Conservation (phyloP, 352 stramenopile genomes). For the Peronosclerospora sorghi region DNA sequence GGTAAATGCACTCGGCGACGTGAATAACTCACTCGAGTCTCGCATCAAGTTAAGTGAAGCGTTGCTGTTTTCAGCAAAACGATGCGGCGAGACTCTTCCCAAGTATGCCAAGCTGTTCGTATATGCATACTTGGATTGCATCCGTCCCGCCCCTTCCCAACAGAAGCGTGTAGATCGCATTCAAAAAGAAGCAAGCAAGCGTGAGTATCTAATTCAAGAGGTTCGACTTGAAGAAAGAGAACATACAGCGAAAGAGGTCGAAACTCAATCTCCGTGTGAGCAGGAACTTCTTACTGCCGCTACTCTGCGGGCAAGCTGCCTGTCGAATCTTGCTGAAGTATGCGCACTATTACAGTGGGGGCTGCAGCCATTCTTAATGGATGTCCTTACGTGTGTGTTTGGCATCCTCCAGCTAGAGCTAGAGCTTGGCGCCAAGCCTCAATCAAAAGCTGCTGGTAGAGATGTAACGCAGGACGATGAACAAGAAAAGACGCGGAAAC, state of each 20-base stretch:
- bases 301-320: conserved; percentile 69
- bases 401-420: conserved; percentile 72
- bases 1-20: conserved; percentile 36
- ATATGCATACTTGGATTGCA: conserved; percentile 71
- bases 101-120: conserved; percentile 68
- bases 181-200: conserved; percentile 12
- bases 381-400: conserved; percentile 72
- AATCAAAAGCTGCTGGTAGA: background rate
- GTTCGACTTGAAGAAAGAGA: conserved; percentile 10
- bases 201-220: conserved; percentile 52
- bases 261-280: conserved; percentile 7
- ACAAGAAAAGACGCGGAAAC: conserved; percentile 5
- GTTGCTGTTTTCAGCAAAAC: conserved; percentile 64
- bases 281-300: conserved; percentile 28
- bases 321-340: conserved; percentile 84
- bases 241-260: background rate
- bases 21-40: conserved; percentile 36
- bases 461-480: conserved; percentile 6
- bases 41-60: conserved; percentile 82
- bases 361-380: conserved; percentile 52
- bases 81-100: conserved; percentile 60
- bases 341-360: conserved; percentile 62
- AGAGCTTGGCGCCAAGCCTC: conserved; percentile 11
- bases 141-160: conserved; percentile 27
- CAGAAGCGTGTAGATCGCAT: conserved; percentile 2